These are phyloP conservation scores for Fraxinus sp. DNA, from an alignment of 305 asterid species.

Conservation along the genomic window DNA sequence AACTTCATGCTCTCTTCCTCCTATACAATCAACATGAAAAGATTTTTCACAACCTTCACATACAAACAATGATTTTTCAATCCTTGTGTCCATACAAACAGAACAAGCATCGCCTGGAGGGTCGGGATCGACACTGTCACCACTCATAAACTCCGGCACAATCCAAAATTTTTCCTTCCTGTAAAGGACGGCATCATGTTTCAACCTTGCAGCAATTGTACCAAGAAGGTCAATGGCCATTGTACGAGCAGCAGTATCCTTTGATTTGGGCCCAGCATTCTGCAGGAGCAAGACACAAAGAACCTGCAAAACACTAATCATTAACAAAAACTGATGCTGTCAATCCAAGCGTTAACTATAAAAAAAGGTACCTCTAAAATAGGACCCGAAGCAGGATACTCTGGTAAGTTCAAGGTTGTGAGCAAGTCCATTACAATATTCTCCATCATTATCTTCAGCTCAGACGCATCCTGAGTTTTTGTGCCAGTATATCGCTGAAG, in stretches of 20 bases:
- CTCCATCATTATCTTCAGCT: slow-evolving; percentile 83
- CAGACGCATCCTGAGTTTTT: slow-evolving; percentile 89
- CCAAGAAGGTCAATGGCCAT: slow-evolving; percentile 99
- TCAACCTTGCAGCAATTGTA: slow-evolving; percentile 93
- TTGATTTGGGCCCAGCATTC: slow-evolving; percentile 93
- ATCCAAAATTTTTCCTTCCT: slow-evolving; percentile 85
- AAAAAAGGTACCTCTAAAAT: slow-evolving; percentile 72
- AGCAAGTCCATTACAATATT: slow-evolving; percentile 94
- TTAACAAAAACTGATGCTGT: slow-evolving; percentile 31
- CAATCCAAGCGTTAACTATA: slow-evolving; percentile 20
- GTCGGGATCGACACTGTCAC: slow-evolving; percentile 42
- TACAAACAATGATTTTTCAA: slow-evolving; percentile 52
- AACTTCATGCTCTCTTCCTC: slow-evolving; percentile 64
- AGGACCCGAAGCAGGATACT: slow-evolving; percentile 95
- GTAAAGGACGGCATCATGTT: slow-evolving; percentile 76
- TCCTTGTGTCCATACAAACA: slow-evolving; percentile 63
- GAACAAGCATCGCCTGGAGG: slow-evolving; percentile 57
- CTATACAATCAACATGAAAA: slow-evolving; percentile 86
- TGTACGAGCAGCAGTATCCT: slow-evolving; percentile 86
- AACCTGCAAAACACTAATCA: slow-evolving; percentile 63
- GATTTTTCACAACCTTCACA: slow-evolving; percentile 80
- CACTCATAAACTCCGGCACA: slow-evolving; percentile 57
- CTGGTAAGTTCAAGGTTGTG: slow-evolving; percentile 86
- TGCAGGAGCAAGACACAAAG: slow-evolving; percentile 93
- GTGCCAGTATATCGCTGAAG: slow-evolving; percentile 87